phyloP scores from a whole-genome alignment of 176 grass and related monocot species.

The Typha latifolia region DNA sequence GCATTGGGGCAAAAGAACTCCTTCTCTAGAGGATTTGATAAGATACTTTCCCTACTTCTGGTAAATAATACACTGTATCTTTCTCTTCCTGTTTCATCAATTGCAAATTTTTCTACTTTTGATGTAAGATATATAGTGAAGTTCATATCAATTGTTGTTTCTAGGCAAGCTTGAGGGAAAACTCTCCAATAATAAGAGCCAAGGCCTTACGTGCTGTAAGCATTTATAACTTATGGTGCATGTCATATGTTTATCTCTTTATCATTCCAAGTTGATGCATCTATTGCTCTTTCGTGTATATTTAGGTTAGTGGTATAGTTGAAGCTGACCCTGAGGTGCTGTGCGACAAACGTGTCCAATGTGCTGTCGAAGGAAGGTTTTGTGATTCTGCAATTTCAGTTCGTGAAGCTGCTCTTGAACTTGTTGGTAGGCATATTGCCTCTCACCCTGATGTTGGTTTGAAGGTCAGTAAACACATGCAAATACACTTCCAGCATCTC shows the following conservation, averaged over 20 bases:
- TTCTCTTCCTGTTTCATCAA: neutral
- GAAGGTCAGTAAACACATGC: slow-evolving; percentile 47
- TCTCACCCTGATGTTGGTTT: slow-evolving; percentile 98
- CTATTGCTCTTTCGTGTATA: slow-evolving; percentile 23
- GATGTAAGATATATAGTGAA: neutral
- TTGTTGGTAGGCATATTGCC: slow-evolving; percentile 97
- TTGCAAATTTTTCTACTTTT: neutral
- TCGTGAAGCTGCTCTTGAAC: slow-evolving; percentile 98
- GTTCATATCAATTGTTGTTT: slow-evolving; percentile 30
- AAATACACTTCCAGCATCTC: slow-evolving; percentile 18
- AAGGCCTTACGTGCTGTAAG: slow-evolving; percentile 96
- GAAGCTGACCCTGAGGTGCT: slow-evolving; percentile 98
- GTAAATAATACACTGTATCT: slow-evolving; percentile 37
- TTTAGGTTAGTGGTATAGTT: slow-evolving; percentile 89
- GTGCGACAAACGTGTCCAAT: slow-evolving; percentile 88
- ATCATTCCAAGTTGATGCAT: slow-evolving; percentile 3
- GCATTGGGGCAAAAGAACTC: slow-evolving; percentile 87
- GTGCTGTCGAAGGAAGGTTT: slow-evolving; percentile 97
- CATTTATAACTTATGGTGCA: slow-evolving; percentile 22
- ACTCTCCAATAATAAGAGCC: slow-evolving; percentile 94
- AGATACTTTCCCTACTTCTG: slow-evolving; percentile 91
- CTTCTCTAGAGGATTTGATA: slow-evolving; percentile 91
- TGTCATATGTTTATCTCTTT: slow-evolving; percentile 22
- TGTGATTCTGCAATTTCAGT: slow-evolving; percentile 98
- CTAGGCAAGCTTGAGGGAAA: slow-evolving; percentile 98